Conservation (phyloP, 495 filamentous ascomycete species). For the Thermothielavioides terrestris region DNA sequence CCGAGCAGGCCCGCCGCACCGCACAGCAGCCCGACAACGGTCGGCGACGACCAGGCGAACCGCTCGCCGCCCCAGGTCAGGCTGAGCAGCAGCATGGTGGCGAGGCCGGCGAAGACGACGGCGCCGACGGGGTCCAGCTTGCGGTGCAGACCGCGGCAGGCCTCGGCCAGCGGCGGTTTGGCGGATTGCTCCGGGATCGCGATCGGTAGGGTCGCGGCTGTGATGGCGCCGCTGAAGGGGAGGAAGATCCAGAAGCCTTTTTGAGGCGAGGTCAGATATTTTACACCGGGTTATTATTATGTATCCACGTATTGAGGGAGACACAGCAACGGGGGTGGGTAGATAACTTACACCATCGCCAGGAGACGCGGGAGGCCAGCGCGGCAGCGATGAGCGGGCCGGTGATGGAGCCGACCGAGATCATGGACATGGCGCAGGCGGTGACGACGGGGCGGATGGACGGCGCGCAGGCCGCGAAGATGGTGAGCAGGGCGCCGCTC, state of each 20-base stretch:
- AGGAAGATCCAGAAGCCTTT: constrained; percentile 1
- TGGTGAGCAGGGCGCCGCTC: constrained; percentile 1
- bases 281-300: too few relatives aligned
- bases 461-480: neutral
- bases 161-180: neutral
- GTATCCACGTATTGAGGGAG: too few relatives aligned
- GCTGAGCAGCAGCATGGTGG: constrained; percentile 30
- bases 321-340: too few relatives aligned
- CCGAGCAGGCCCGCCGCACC: constrained; percentile 26
- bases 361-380: neutral
- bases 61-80: constrained; percentile 35
- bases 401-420: neutral
- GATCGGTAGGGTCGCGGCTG: neutral
- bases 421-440: neutral
- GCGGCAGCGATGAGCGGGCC: neutral
- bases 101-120: constrained; percentile 24
- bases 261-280: too few relatives aligned
- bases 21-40: constrained; percentile 53
- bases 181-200: neutral
- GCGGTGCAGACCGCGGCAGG: neutral
- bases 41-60: constrained; percentile 46
- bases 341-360: neutral
- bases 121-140: constrained; percentile 35
- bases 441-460: neutral
- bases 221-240: neutral